Base-by-base conservation (phyloP, 2,329 filamentous ascomycete genomes). In the Parastagonospora avenae region DNA sequence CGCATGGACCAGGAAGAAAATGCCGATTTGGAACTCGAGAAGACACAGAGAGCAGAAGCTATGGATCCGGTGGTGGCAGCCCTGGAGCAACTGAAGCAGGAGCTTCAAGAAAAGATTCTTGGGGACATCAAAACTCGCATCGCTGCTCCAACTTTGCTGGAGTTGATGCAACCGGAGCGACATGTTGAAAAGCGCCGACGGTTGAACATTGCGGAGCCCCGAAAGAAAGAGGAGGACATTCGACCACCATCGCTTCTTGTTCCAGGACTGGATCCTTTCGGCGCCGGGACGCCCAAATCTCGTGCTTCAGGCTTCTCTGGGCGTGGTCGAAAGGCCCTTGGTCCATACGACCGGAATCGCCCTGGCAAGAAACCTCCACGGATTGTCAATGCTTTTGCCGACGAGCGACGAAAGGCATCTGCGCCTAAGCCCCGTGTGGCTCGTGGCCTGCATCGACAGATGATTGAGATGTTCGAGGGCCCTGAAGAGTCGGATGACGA, bases 31-130 rank as follows among this genome's bases (percentile, higher is more conserved):
- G 92, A 97, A 67, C 89, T 94, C 60, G 93, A 97, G 72, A 97
- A 94, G 77, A 87, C 86, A 67, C 88, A 93, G 63, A 82, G 93
- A 45, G 92, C 92, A 14, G 88, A 89, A 66, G 89, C 95, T 69
- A 85, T 97, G 58, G 93, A 99, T 72, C 93, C 94, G n/a, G 90
- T 93, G 4, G 77, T 81, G 42, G 93, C 95, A 68, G 93, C 94
- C 30, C 80, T 92, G 33, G 86, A 92, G 54, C 83, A 90, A 38
- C 83, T 97, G 46, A 84, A 88, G 44, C 84, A 85, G 46, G 92
- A 97, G 71, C 79, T 99, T 68, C 87, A 85, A 52, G 90, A 95
- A 68, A 94, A 95, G 71, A 79, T 99, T 31, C 85, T 97, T 55
- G 85, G 89, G 59, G 92, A 97, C 70, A 90, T 97, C 66, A 92